phyloP scores from a whole-genome alignment of 1,284 basidiomycete species.

The Rhodotorula sp. region DNA sequence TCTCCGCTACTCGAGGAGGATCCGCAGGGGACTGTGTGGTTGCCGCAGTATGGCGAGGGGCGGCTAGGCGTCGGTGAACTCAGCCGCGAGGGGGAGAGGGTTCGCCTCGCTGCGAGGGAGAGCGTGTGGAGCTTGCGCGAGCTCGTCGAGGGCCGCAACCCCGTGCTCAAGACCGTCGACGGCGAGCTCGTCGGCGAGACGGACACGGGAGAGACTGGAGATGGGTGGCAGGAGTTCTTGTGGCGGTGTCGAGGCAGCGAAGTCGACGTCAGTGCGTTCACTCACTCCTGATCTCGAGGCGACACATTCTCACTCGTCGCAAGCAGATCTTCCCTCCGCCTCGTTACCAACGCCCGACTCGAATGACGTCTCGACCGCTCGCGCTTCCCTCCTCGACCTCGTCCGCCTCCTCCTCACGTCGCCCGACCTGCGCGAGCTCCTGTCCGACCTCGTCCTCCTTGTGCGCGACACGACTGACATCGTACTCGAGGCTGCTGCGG shows the following conservation, averaged over 20 bases:
- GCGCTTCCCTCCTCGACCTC: slow-evolving; percentile 13
- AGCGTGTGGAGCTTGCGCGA: slow-evolving; percentile 4
- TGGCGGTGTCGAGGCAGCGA: neutral
- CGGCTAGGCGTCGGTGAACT: slow-evolving; percentile 6
- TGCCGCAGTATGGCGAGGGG: slow-evolving; percentile 1
- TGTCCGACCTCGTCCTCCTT: slow-evolving; percentile 22
- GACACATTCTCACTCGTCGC: too few relatives aligned
- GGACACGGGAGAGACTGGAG: neutral
- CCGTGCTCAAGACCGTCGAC: neutral
- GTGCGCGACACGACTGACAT: slow-evolving; percentile 2
- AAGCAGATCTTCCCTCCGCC: neutral
- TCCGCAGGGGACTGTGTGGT: neutral
- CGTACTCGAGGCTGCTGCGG: slow-evolving; percentile 1
- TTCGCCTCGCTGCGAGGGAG: slow-evolving; percentile 7
- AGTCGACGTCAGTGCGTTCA: slow-evolving; percentile 4
- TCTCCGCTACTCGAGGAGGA: neutral
- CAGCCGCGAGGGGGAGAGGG: slow-evolving; percentile 10
- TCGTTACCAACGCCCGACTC: neutral
- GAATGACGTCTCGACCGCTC: neutral
- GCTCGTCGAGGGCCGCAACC: slow-evolving; percentile 16
- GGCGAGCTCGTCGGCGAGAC: neutral
- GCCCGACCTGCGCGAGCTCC: slow-evolving; percentile 9
- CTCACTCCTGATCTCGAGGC: too few relatives aligned
- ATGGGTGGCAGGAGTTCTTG: slow-evolving; percentile 29
- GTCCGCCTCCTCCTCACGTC: slow-evolving; percentile 25